Conservation (phyloP, 2,329 filamentous ascomycete species). For the Aureobasidium uvarum region DNA sequence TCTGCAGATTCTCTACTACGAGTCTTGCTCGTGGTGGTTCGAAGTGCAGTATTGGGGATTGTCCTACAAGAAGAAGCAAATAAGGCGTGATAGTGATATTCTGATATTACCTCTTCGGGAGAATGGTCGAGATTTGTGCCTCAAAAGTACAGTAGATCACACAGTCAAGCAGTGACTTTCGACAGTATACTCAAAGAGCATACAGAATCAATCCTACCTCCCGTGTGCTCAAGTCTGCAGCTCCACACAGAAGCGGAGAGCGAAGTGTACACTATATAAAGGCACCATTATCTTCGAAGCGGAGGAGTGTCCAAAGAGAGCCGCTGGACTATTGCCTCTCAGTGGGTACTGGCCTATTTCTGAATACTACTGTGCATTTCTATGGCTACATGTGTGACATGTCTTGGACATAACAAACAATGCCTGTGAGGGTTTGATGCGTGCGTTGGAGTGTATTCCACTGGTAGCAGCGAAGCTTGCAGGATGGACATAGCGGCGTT, state of each 20-base stretch:
- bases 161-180: neutral
- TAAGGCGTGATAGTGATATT: neutral
- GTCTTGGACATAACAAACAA: no score
- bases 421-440: no score
- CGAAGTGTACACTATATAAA: no score
- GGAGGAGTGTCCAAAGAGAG: no score
- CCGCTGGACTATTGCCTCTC: no score
- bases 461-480: neutral
- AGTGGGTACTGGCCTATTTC: no score
- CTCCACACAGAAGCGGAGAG: neutral
- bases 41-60: neutral
- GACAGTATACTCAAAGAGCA: no score
- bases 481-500: neutral
- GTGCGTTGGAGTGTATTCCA: no score
- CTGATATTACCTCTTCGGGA: neutral
- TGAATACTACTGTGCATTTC: neutral
- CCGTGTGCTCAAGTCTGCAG: neutral
- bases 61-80: neutral
- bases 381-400: no score
- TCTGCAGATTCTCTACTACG: no score
- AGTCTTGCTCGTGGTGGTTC: neutral
- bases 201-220: neutral
- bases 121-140: neutral
- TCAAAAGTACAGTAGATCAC: neutral
- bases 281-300: no score